phyloP scores from a whole-genome alignment of 2,329 filamentous ascomycete species.

The Hypoxylon sp. region DNA sequence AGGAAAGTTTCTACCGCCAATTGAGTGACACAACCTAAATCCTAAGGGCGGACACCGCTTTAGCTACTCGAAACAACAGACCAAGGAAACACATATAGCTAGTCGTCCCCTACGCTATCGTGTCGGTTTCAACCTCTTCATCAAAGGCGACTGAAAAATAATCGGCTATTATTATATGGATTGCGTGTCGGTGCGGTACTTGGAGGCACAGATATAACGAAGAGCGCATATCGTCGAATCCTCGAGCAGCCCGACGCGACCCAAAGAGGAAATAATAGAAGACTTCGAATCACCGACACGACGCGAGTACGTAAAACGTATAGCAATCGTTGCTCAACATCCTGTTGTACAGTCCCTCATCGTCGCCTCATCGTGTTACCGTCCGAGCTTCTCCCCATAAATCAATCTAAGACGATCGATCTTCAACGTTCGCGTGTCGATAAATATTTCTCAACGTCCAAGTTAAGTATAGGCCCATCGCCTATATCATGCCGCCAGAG shows the following conservation, averaged over 20 bases:
- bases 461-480: conserved; percentile 35
- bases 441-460: conserved; percentile 24
- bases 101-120: conserved; percentile 17
- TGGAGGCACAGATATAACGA: conserved; percentile 33
- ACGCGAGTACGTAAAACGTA: conserved; percentile 32
- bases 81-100: conserved; percentile 10
- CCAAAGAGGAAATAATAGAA: conserved; percentile 32
- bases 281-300: conserved; percentile 31
- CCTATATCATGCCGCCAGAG: conserved; percentile 53
- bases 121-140: conserved; percentile 32
- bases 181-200: conserved; percentile 37
- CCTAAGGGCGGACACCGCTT: conserved; percentile 32
- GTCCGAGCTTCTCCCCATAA: conserved; percentile 23
- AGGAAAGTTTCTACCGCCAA: conserved; percentile 37
- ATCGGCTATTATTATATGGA: conserved; percentile 34
- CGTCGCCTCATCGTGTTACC: conserved; percentile 24
- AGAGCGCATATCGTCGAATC: conserved; percentile 32
- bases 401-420: conserved; percentile 21
- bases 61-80: conserved; percentile 24
- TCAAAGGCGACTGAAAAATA: conserved; percentile 23
- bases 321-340: conserved; percentile 33
- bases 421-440: conserved; percentile 32
- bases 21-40: conserved; percentile 41
- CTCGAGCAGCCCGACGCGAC: conserved; percentile 32
- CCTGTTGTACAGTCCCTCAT: conserved; percentile 31